Base-by-base conservation (phyloP, 2,329 filamentous ascomycete species). In the Colletotrichum sansevieriae region DNA sequence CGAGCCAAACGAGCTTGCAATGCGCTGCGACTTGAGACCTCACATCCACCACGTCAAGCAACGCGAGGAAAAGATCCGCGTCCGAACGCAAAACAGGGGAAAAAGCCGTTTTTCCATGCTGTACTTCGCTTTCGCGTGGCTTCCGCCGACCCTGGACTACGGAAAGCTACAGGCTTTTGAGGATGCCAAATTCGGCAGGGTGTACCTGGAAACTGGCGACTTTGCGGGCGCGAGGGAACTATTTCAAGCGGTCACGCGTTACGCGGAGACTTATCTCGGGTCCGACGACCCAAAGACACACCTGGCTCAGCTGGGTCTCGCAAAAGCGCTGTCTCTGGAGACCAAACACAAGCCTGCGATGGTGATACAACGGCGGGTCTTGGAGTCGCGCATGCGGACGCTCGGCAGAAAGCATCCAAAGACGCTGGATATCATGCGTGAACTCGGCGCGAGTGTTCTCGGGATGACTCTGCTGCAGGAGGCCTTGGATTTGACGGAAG, bases 181-280 rank as follows among this genome's bases (percentile, higher is more conserved):
- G 20, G 13, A 56, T 56, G 52, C 52, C 7, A 56, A 22, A 13
- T 56, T 56, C 29, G 20, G 33, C 33, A 56, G 25, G 13, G 52
- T 56, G 15, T 56, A 56, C 52, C 33, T 56, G 52, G 52, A 56
- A 29, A 56, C 9, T 18, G 52, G 52, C 7, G 33, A 56, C 8
- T 56, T 39, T 22, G 25, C 29, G 2, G 33, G 8, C 3, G 52
- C 52, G 29, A 43, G 9, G 13, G 6, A n/a, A 13, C n/a, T 43
- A 11, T 9, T 43, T 15, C 41, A n/a, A 43, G 13, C 5, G 13
- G 41, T 43, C 10, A 43, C 10, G 6, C 2, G 5, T 11, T 43
- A 15, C 12, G 12, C n/a, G 8, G 13, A 15, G 8, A n/a, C 13
- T 4, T 13, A n/a, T 7, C 41, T 43, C 41, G 41, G 41, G 6